Base-by-base conservation (phyloP, 176 grass and related monocot genomes). In the Hordeum marinum region DNA sequence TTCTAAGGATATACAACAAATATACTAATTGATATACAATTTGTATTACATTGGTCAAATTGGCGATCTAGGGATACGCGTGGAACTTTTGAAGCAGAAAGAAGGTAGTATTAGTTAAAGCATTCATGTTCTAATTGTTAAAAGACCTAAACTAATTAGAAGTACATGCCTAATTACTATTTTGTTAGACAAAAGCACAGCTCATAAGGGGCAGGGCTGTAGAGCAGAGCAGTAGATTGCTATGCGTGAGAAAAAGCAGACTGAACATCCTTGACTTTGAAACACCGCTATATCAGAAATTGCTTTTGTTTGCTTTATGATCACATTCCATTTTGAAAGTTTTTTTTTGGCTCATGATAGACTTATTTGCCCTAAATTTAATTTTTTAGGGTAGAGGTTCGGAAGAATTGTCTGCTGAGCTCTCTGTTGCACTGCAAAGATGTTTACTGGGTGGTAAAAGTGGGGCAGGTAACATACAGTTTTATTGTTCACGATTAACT, bases 361-460 rank as follows among this genome's bases (percentile, higher is more conserved):
- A 76, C 73, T 71, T 79, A 72, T 75, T 87, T 83, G 5, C n/a
- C 46, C 29, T 82, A 74, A 71, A 46, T 82, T 32, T 13, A 75
- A 71, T 48, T 64, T 88, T 36, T 36, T 66, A 98, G 95, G 95
- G 95, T 41, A 90, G 92, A 89, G 95, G 95, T 55, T 94, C 90
- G 50, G 92, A 98, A 88, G 95, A 93, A 74, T 88, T 95, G 36
- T 98, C 95, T 15, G 14, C 84, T 37, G 95, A 95, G 48, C 89
- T 98, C 60, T 93, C 92, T 66, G 84, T 88, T 80, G 87, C 87
- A 29, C 87, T 95, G 46, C 90, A 98, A 84, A 89, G 85, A 95
- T 98, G 95, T 82, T 88, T 98, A 76, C 84, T 98, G 43, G 95
- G 95, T 80, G 91, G 95, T 62, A 98, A 87, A 90, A 98, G 87